A percentile compares a stretch with the other conserved stretches of the same genome.
phyloP scores from a whole-genome alignment of 2,329 filamentous ascomycete genomes.

The Arthrocladium fulminans region DNA sequence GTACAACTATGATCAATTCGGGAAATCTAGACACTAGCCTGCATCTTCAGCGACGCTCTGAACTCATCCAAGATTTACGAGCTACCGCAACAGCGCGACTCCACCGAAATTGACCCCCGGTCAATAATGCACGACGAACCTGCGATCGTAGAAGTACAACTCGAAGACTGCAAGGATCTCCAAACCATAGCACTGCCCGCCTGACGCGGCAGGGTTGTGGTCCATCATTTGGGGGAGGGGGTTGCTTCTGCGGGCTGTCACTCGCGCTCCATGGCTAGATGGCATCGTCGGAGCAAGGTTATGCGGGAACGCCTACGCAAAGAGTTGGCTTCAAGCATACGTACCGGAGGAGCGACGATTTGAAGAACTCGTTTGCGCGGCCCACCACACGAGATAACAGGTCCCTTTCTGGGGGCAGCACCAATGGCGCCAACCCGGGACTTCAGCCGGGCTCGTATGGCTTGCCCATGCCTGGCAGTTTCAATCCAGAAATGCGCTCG shows the following conservation, averaged over 20 bases:
- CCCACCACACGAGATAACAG: conserved; percentile 43
- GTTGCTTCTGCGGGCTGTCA: neutral
- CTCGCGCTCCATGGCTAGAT: conserved; percentile 22
- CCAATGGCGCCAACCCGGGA: conserved; percentile 57
- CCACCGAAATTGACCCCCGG: neutral
- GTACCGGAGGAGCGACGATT: conserved; percentile 28
- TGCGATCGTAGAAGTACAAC: neutral
- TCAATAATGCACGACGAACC: conserved; percentile 2
- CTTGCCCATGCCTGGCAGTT: conserved; percentile 67
- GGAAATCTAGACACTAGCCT: neutral
- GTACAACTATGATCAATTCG: neutral
- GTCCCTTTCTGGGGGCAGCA: conserved; percentile 50
- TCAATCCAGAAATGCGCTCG: conserved; percentile 77
- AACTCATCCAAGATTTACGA: neutral
- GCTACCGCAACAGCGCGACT: neutral
- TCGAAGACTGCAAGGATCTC: neutral
- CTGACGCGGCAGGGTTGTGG: neutral
- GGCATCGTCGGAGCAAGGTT: conserved; percentile 22
- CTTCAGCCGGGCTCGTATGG: conserved; percentile 48
- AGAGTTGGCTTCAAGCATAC: conserved; percentile 19
- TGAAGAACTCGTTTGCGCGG: conserved; percentile 27
- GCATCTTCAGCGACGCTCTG: neutral
- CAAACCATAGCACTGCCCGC: neutral
- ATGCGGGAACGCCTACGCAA: conserved; percentile 28
- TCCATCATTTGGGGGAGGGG: neutral